Conservation (phyloP, 148 eudicot genomes). For the Camellia granthamiana region DNA sequence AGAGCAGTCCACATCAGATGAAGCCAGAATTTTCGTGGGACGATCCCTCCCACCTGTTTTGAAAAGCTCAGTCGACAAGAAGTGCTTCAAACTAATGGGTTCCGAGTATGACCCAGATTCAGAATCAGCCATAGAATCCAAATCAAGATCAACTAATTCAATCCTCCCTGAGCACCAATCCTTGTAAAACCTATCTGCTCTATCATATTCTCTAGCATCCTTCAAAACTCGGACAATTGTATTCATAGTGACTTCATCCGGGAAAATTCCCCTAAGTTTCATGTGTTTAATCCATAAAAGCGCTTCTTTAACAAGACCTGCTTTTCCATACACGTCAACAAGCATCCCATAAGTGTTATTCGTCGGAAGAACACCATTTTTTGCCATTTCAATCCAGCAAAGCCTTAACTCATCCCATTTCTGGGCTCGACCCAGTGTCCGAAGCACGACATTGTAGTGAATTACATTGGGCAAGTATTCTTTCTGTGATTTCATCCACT, state of each 20-base stretch:
- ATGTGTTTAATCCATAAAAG: conserved; percentile 88
- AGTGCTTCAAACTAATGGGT: conserved; percentile 60
- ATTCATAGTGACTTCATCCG: conserved; percentile 86
- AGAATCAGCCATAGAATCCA: conserved; percentile 44
- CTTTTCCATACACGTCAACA: conserved; percentile 85
- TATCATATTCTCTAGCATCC: conserved; percentile 69
- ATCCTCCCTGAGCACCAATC: conserved; percentile 76
- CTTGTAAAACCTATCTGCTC: conserved; percentile 72
- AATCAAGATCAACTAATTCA: conserved; percentile 51
- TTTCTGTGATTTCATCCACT: conserved; percentile 64
- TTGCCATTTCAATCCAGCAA: conserved; percentile 89
- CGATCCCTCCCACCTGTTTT: conserved; percentile 64
- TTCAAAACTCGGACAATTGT: conserved; percentile 71
- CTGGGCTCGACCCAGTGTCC: conserved; percentile 66
- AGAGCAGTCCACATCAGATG: conserved; percentile 28
- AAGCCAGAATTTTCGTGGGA: conserved; percentile 16
- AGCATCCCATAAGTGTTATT: conserved; percentile 86
- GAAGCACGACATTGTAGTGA: conserved; percentile 83
- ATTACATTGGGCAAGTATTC: conserved; percentile 71
- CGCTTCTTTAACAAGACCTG: conserved; percentile 69
- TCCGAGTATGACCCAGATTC: conserved; percentile 27
- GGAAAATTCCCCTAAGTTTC: conserved; percentile 69
- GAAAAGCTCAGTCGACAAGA: conserved; percentile 71
- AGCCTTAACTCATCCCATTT: conserved; percentile 90
- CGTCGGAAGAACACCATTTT: conserved; percentile 58